phyloP scores from a whole-genome alignment of 768 basidiomycete species.

The Agrocybe pediades region DNA sequence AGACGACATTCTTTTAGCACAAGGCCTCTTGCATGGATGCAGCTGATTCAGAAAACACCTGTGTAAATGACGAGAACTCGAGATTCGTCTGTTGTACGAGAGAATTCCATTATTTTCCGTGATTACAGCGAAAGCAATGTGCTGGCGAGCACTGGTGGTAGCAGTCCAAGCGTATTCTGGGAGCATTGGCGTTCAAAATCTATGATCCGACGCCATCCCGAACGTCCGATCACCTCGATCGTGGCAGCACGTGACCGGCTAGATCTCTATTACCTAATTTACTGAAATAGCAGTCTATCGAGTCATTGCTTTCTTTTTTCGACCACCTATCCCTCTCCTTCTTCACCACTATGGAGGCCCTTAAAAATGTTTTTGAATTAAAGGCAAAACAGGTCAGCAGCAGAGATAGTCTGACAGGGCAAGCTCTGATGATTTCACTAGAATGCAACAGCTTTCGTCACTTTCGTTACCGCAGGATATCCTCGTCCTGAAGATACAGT shows the following conservation, averaged over 20 bases:
- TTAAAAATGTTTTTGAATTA: constrained; percentile 69
- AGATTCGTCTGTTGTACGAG: constrained; percentile 62
- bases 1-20: constrained; percentile 1
- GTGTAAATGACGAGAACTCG: constrained; percentile 89
- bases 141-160: not conserved
- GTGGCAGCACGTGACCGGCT: constrained; percentile 26
- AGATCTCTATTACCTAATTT: constrained; percentile 20
- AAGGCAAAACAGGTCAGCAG: constrained; percentile 55
- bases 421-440: constrained; percentile 22
- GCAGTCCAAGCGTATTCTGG: too few species aligned
- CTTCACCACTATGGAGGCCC: constrained; percentile 57
- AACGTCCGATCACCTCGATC: constrained; percentile 7
- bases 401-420: not conserved
- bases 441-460: constrained; percentile 68
- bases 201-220: not conserved
- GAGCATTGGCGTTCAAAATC: too few species aligned
- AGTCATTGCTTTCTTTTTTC: constrained; percentile 12
- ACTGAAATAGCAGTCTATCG: constrained; percentile 12
- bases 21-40: not conserved
- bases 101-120: constrained; percentile 46
- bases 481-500: constrained; percentile 81
- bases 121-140: constrained; percentile 7
- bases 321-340: constrained; percentile 10
- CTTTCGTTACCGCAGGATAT: constrained; percentile 95
- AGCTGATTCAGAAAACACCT: constrained; percentile 32